Evolutionary conservation across 176 grass and related monocot species (phyloP).

Genomic region (Oryza rufipogon): DNA sequence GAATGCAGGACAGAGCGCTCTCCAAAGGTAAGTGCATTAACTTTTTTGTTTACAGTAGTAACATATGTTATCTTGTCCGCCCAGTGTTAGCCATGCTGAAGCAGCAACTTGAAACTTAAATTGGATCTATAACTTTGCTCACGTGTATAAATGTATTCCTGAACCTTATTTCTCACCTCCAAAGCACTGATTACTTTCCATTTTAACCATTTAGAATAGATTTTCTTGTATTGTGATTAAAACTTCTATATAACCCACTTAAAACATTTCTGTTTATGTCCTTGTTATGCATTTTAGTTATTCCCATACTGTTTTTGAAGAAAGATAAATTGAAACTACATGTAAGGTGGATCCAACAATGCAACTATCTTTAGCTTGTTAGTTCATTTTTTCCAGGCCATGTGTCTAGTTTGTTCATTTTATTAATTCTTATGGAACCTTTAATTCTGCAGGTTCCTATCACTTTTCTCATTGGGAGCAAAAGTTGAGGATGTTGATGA

Average conservation of each 20-base stretch:
- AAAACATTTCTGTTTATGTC: not conserved
- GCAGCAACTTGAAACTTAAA: conserved; percentile 26
- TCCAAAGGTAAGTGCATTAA: conserved; percentile 66
- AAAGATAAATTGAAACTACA: conserved; percentile 20
- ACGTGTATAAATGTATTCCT: conserved; percentile 12
- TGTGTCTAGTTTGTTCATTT: conserved; percentile 26
- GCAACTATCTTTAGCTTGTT: conserved; percentile 20
- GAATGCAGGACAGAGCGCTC: conserved; percentile 66
- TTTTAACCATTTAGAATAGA: conserved; percentile 2
- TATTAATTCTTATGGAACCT: conserved; percentile 28
- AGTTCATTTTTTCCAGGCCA: conserved; percentile 28
- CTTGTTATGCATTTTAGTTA: conserved; percentile 19
- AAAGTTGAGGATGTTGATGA: conserved; percentile 90
- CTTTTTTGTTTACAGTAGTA: conserved; percentile 20
- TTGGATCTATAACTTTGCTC: not conserved
- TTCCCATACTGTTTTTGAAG: conserved; percentile 24
- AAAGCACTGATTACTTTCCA: conserved; percentile 13
- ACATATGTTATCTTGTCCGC: conserved; percentile 27
- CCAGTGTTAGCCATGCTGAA: conserved; percentile 16
- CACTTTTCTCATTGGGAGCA: conserved; percentile 73
- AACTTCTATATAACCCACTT: not conserved
- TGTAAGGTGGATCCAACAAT: conserved; percentile 3
- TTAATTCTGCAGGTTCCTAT: conserved; percentile 74
- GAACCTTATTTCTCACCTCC: conserved; percentile 4
- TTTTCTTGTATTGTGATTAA: not conserved